These are phyloP conservation scores for Beta vulgaris DNA, from an alignment of 148 eudicot species.

Conservation along the genomic window DNA sequence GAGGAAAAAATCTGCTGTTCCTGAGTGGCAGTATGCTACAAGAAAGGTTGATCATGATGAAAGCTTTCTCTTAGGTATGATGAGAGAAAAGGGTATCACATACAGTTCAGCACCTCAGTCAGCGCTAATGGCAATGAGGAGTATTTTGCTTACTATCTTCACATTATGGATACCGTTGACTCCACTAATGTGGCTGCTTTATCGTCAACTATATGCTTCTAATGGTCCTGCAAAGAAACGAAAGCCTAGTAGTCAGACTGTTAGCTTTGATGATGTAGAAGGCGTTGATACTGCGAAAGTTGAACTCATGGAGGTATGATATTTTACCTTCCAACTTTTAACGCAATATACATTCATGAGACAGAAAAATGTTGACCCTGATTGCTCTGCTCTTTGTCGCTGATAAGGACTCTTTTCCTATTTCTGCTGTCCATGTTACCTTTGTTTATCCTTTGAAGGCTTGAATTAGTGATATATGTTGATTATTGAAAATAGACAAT, in stretches of 20 bases:
- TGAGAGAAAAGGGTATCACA: constrained; percentile 71
- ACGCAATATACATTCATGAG: background rate
- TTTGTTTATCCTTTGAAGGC: background rate
- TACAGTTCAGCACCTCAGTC: constrained; percentile 93
- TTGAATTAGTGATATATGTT: background rate
- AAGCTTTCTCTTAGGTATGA: constrained; percentile 67
- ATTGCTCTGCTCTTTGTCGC: background rate
- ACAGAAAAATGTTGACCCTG: background rate
- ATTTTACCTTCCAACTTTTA: constrained; percentile 6
- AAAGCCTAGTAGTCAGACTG: constrained; percentile 57
- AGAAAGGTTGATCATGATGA: constrained; percentile 87
- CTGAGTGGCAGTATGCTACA: constrained; percentile 76
- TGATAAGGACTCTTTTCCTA: background rate
- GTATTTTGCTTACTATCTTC: constrained; percentile 64
- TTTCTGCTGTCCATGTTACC: background rate
- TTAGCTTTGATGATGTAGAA: constrained; percentile 89
- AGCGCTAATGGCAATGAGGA: constrained; percentile 55
- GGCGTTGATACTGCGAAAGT: constrained; percentile 95
- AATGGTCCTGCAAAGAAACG: constrained; percentile 80
- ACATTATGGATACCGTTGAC: constrained; percentile 87
- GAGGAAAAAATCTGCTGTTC: constrained; percentile 31
- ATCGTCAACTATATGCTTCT: constrained; percentile 80
- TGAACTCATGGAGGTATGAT: constrained; percentile 94
- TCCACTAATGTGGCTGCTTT: constrained; percentile 89
- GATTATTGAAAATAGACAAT: background rate